Evolutionary conservation across 257 asterid genomes (phyloP), one percentile per base, ranked within the genome.

Genomic region (Pogostemon cablin): DNA sequence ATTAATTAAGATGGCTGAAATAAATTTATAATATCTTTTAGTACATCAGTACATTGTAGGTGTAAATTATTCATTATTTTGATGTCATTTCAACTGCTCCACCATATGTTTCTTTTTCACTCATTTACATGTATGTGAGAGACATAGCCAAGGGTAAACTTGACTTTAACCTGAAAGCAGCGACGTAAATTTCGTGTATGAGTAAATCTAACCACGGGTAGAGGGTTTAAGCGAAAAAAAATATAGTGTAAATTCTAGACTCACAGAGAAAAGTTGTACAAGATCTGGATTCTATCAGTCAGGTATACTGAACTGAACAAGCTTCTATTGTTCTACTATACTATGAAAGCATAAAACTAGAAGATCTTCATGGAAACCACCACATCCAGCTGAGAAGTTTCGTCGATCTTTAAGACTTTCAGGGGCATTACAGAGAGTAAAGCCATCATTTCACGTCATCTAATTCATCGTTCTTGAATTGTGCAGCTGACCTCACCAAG

Each of bases 401-500:
- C 75, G 41, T 57, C 11, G 67, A 67, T 50, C 34, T 62, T 55
- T 53, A 60, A 65, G 65, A 34, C 63, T 38, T 55, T 40, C 48
- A 59, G 50, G 75, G 75, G 59, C 49, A 63, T 72, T 71, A 61
- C 37, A 72, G 72, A 52, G 72, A 54, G 40, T 42, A 58, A 38
- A 71, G 75, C 77, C 77, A 68, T 38, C 79, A 20, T 39, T 67
- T 74, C 78, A 68, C 49, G 73, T 71, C 82, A 25, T 78, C 77
- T 52, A 67, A 62, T 75, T 89, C 82, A 72, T 80, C 42, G 86
- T 76, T 80, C 86, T 70, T 59, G 62, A 71, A 81, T 72, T 69
- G 65, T 69, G 74, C 80, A 72, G 79, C 72, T 69, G 80, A 77
- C 77, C 64, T 81, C 77, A 66, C 73, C 87, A 50, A 66, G 63